Percentiles rank a stretch among this genome's conserved stretches.
Conservation (phyloP, 768 basidiomycete genomes). For the Collybia nuda region DNA sequence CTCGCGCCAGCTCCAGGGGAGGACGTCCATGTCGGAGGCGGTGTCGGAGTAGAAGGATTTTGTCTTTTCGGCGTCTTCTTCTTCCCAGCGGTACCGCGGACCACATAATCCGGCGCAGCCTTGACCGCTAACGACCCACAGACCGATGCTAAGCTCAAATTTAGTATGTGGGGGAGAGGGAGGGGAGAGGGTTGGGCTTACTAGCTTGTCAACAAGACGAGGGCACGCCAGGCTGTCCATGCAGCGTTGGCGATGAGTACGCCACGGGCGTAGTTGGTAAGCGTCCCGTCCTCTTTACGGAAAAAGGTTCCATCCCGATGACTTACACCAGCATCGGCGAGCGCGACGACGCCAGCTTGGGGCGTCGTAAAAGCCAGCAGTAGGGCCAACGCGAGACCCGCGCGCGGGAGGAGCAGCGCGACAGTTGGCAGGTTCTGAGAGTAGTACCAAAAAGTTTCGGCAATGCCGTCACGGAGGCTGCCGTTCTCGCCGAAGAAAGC, state of each 20-base stretch:
- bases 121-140: conserved; percentile 79
- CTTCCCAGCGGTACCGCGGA: conserved; percentile 83
- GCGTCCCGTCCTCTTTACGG: conserved; percentile 53
- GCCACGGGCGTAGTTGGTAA: conserved; percentile 78
- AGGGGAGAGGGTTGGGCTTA: conserved; percentile 27
- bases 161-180: not conserved
- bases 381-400: conserved; percentile 70
- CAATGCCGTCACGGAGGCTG: conserved; percentile 47
- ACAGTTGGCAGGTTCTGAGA: conserved; percentile 86
- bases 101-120: conserved; percentile 83
- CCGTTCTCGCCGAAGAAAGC: conserved; percentile 60
- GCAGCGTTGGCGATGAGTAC: conserved; percentile 77
- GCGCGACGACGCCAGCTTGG: conserved; percentile 42
- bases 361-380: conserved; percentile 64
- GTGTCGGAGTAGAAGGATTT: conserved; percentile 51
- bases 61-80: conserved; percentile 67
- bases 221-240: conserved; percentile 75
- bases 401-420: conserved; percentile 79
- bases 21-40: conserved; percentile 43
- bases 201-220: conserved; percentile 74
- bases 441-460: conserved; percentile 84
- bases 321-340: conserved; percentile 46
- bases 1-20: conserved; percentile 82
- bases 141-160: conserved; percentile 52
- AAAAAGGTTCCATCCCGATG: conserved; percentile 79